A percentile compares a stretch with the other conserved stretches of the same genome.
These are phyloP conservation scores for Backusella luteola DNA, from an alignment of 192 early-diverging fungal genomes.

Conservation along the genomic window DNA sequence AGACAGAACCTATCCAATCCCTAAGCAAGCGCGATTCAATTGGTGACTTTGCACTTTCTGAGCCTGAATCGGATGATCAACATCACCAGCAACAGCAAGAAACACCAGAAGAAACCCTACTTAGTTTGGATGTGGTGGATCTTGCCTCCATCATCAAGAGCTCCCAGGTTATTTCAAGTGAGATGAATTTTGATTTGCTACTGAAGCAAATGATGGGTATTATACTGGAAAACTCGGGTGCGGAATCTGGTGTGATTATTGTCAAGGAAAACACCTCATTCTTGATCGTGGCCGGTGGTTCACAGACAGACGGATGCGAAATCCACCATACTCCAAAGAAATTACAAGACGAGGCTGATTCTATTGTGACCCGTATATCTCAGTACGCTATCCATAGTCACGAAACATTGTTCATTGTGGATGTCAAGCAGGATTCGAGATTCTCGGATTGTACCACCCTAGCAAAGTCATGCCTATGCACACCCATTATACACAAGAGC, in stretches of 20 bases:
- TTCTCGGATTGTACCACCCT: slow-evolving; percentile 26
- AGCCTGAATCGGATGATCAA: neutral
- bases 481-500: slow-evolving; percentile 46
- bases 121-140: slow-evolving; percentile 36
- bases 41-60: neutral
- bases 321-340: slow-evolving; percentile 21
- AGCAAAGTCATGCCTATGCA: slow-evolving; percentile 43
- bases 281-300: slow-evolving; percentile 29
- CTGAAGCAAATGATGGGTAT: slow-evolving; percentile 38
- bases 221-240: slow-evolving; percentile 37
- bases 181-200: slow-evolving; percentile 39
- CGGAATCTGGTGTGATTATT: slow-evolving; percentile 36
- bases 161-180: slow-evolving; percentile 39
- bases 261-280: slow-evolving; percentile 33
- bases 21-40: neutral
- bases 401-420: slow-evolving; percentile 25
- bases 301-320: slow-evolving; percentile 25
- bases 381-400: slow-evolving; percentile 29
- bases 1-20: slow-evolving; percentile 12
- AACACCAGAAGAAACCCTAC: slow-evolving; percentile 27
- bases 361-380: slow-evolving; percentile 21
- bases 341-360: slow-evolving; percentile 28
- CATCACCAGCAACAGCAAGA: neutral
- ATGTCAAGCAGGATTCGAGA: slow-evolving; percentile 27
- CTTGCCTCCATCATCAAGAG: slow-evolving; percentile 38